A percentile compares a stretch with the other conserved stretches of the same genome.
Evolutionary conservation across 441 rosid species (phyloP).

Genomic region (Erodium moschatum): DNA sequence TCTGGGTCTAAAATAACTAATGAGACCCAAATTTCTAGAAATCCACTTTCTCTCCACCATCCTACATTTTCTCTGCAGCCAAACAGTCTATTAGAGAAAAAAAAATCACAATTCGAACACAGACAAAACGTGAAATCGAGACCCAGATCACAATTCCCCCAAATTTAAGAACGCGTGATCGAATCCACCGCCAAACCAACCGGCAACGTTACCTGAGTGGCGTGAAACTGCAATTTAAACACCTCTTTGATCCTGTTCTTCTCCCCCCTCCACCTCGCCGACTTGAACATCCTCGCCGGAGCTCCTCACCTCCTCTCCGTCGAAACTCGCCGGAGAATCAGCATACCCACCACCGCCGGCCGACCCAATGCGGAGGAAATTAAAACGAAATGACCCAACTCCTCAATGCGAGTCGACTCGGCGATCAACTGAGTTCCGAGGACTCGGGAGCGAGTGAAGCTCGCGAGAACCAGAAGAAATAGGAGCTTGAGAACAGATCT

Average conservation of each 20-base stretch:
- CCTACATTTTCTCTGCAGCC: no score
- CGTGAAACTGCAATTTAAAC: slow-evolving; percentile 71
- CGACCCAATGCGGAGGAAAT: no score
- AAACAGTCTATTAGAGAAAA: no score
- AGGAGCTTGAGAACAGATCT: slow-evolving; percentile 23
- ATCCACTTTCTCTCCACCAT: no score
- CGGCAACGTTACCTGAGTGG: slow-evolving; percentile 65
- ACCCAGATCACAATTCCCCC: neutral
- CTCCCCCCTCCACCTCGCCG: slow-evolving; percentile 73
- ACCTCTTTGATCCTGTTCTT: slow-evolving; percentile 65
- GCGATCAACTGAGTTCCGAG: neutral
- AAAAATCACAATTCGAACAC: neutral
- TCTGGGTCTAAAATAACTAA: no score
- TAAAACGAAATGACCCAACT: no score
- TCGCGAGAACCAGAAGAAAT: no score
- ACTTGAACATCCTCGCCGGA: slow-evolving; percentile 50
- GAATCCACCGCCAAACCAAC: slow-evolving; percentile 24
- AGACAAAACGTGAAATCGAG: neutral
- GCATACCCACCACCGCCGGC: slow-evolving; percentile 22
- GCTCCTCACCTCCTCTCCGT: slow-evolving; percentile 8
- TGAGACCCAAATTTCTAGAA: no score
- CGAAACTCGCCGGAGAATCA: slow-evolving; percentile 25
- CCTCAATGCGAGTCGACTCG: slow-evolving; percentile 1
- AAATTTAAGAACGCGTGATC: neutral
- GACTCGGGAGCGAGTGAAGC: neutral